Base-by-base conservation (phyloP, 2,329 filamentous ascomycete genomes). In the Elsinoe batatas region DNA sequence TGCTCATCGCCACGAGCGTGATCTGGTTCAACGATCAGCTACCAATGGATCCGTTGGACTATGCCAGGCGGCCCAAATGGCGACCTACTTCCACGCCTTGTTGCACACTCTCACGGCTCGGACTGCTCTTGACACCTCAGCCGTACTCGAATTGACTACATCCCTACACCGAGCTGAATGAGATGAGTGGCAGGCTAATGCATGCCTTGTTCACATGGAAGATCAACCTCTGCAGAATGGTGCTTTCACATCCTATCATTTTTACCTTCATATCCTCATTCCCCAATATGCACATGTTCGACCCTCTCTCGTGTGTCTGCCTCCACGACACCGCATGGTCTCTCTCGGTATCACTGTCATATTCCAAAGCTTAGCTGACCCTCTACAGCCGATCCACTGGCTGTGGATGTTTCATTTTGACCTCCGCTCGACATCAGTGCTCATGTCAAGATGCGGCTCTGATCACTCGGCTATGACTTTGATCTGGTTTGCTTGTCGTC, bases 391-490 rank as follows among this genome's bases (percentile, higher is more conserved):
- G 47, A 38, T 51, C 47, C 33, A 51, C 47, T 51, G 47, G 47
- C 32, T 35, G 17, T 37, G 26, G 32, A 51, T 36, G 32, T 44
- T 35, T 32, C 47, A 51, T 37, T 36, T 37, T 33, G 20, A 33
- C 15, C 22, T 51, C 32, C 17, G 32, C 17, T 35, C 18, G 15
- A 51, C 47, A 37, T 51, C 47, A 51, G 33, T 51, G 47, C 47
- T 51, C 47, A 36, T 51, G 26, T 37, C 47, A 7, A 51, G 47
- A 51, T 51, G 32, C 47, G 47, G 47, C 47, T 51, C 47, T 35
- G 30, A 38, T 18, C 13, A 36, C 11, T 35, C 32, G 35, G 18
- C 47, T 37, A 22, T 37, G 47, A 32, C 47, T 35, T 51, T 32
- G 32, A 38, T 51, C 47, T 13, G n/a, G 11, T 17, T 18, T 51